A percentile compares a stretch with the other conserved stretches of the same genome.
Evolutionary conservation across 169 alveolate species (phyloP).

Genomic region (Plasmodium berghei): DNA sequence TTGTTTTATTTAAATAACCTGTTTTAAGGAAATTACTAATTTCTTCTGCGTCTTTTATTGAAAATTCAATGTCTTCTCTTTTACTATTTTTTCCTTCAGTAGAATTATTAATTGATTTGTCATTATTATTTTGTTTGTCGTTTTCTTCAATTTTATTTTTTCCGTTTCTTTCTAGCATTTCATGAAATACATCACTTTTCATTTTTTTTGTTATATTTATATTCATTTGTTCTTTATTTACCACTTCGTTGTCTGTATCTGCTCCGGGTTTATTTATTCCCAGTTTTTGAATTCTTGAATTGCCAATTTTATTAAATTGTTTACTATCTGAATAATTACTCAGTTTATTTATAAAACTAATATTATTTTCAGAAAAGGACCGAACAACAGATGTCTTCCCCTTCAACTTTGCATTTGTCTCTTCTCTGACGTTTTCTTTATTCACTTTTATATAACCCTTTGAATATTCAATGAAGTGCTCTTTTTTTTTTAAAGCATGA

Average conservation of each 20-base stretch:
- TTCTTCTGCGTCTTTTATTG: conserved; percentile 49
- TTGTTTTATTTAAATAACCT: conserved; percentile 24
- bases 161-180: not conserved
- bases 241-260: not conserved
- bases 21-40: conserved; percentile 33
- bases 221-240: not conserved
- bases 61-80: conserved; percentile 11
- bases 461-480: not conserved
- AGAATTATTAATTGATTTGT: not conserved
- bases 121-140: not conserved
- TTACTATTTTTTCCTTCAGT: conserved; percentile 5
- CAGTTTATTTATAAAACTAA: conserved; percentile 4
- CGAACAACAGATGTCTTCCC: conserved; percentile 1
- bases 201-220: not conserved
- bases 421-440: conserved; percentile 13
- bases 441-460: conserved; percentile 3
- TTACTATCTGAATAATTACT: not conserved
- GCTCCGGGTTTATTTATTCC: not conserved
- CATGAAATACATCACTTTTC: not conserved
- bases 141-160: not conserved
- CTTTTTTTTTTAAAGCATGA: not conserved
- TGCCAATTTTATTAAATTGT: not conserved
- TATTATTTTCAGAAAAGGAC: conserved; percentile 10
- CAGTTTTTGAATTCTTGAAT: not conserved
- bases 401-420: not conserved